These are phyloP conservation scores for Mycena leptocephala DNA, from an alignment of 768 basidiomycete species.

Conservation along the genomic window DNA sequence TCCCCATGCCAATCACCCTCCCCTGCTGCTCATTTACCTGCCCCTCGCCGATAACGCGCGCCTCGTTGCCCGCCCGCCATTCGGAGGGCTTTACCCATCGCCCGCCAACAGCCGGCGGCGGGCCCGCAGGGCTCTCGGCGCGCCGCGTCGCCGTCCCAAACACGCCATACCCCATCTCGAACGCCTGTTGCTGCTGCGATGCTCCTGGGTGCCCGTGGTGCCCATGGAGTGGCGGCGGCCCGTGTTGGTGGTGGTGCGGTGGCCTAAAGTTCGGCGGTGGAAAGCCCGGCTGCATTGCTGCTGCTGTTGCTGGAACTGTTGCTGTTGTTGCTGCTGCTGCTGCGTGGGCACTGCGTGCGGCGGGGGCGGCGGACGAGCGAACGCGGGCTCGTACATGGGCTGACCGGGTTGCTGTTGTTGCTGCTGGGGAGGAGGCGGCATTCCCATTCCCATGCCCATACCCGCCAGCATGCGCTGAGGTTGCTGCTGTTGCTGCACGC, in stretches of 20 bases:
- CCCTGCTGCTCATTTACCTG: slow-evolving; percentile 39
- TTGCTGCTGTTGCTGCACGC: slow-evolving; percentile 10
- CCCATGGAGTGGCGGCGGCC: slow-evolving; percentile 35
- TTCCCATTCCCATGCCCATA: slow-evolving; percentile 3
- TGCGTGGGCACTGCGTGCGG: neutral
- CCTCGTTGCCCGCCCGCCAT: slow-evolving; percentile 41
- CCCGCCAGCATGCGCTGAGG: neutral
- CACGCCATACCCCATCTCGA: slow-evolving; percentile 38
- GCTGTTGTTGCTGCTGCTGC: slow-evolving; percentile 13
- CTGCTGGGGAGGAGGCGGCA: slow-evolving; percentile 25
- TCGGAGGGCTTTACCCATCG: slow-evolving; percentile 46
- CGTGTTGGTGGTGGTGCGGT: slow-evolving; percentile 36
- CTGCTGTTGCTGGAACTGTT: slow-evolving; percentile 25
- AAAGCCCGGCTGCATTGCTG: slow-evolving; percentile 27
- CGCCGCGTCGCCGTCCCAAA: slow-evolving; percentile 33
- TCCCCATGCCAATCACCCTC: slow-evolving; percentile 44
- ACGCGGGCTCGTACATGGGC: slow-evolving; percentile 28
- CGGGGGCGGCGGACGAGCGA: slow-evolving; percentile 14
- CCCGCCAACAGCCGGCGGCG: slow-evolving; percentile 40
- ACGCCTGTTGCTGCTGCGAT: slow-evolving; percentile 35
- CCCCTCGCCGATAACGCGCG: slow-evolving; percentile 27
- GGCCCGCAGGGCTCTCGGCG: slow-evolving; percentile 23
- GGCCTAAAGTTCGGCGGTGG: slow-evolving; percentile 21
- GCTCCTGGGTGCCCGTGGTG: slow-evolving; percentile 30
- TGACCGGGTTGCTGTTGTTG: slow-evolving; percentile 19